phyloP scores from a whole-genome alignment of 2,329 filamentous ascomycete species.

The Colletotrichum sp. region DNA sequence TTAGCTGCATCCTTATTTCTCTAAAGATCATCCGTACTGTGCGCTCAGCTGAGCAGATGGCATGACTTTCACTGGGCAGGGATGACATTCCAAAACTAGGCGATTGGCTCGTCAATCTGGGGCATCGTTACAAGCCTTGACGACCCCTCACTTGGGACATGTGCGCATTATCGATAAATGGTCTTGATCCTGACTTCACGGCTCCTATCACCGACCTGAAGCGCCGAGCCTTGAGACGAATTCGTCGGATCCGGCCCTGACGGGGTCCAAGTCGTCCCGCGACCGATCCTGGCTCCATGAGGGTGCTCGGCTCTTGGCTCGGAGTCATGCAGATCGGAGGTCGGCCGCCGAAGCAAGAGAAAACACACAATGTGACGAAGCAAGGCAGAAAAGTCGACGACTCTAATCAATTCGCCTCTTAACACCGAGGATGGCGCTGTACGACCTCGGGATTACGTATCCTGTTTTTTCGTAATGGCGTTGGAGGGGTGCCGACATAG shows the following conservation, averaged over 20 bases:
- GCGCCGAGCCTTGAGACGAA: background rate
- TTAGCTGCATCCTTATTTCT: background rate
- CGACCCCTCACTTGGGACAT: background rate
- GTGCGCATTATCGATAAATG: background rate
- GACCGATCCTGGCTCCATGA: background rate
- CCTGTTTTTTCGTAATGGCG: background rate
- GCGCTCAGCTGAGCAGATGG: background rate
- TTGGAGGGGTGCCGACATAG: background rate
- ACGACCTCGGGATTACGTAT: slow-evolving; percentile 14
- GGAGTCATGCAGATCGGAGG: background rate
- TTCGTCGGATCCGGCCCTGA: background rate
- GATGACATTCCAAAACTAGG: background rate
- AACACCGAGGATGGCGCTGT: slow-evolving; percentile 11
- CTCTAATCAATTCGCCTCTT: background rate
- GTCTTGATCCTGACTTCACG: background rate
- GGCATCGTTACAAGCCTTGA: background rate
- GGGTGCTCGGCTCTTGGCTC: slow-evolving; percentile 3
- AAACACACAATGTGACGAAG: background rate
- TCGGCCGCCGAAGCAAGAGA: slow-evolving; percentile 5
- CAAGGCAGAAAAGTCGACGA: background rate
- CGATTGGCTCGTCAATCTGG: background rate
- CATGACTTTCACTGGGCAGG: background rate
- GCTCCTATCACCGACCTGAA: background rate
- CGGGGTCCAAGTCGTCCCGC: background rate
- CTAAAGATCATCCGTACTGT: background rate